A percentile compares a stretch with the other conserved stretches of the same genome.
Evolutionary conservation across 768 basidiomycete species (phyloP).

Genomic region (Tylopilus intermedius): DNA sequence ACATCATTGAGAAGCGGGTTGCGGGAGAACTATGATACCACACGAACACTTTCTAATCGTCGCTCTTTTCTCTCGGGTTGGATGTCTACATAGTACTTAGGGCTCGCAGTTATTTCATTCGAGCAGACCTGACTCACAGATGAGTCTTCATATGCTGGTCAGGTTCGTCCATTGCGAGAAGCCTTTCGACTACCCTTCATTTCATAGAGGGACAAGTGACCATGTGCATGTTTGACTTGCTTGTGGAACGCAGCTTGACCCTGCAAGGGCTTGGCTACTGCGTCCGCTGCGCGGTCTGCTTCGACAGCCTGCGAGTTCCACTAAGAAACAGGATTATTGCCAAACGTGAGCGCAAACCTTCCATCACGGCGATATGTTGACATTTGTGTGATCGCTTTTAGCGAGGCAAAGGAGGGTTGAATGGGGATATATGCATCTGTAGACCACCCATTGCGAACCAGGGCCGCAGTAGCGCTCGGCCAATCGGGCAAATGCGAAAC

Average conservation of each 20-base stretch:
- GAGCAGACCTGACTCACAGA: not conserved
- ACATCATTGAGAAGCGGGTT: slow-evolving; percentile 68
- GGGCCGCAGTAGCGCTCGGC: not conserved
- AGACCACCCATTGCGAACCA: not conserved
- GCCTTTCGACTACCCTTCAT: not conserved
- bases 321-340: too few species aligned
- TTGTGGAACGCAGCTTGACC: too few species aligned
- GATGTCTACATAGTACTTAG: not conserved
- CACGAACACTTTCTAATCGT: not conserved
- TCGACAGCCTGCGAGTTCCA: too few species aligned
- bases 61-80: not conserved
- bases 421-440: too few species aligned
- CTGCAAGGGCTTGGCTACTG: too few species aligned
- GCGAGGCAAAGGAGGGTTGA: too few species aligned
- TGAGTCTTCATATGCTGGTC: not conserved
- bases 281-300: too few species aligned
- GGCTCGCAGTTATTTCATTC: not conserved
- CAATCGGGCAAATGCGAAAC: not conserved
- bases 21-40: slow-evolving; percentile 23
- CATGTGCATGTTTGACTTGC: too few species aligned
- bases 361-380: too few species aligned
- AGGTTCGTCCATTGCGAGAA: not conserved
- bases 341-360: too few species aligned
- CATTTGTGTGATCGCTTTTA: too few species aligned
- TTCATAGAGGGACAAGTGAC: not conserved